These are phyloP conservation scores for Allium cepa DNA, from an alignment of 106 monocot species.

Conservation along the genomic window DNA sequence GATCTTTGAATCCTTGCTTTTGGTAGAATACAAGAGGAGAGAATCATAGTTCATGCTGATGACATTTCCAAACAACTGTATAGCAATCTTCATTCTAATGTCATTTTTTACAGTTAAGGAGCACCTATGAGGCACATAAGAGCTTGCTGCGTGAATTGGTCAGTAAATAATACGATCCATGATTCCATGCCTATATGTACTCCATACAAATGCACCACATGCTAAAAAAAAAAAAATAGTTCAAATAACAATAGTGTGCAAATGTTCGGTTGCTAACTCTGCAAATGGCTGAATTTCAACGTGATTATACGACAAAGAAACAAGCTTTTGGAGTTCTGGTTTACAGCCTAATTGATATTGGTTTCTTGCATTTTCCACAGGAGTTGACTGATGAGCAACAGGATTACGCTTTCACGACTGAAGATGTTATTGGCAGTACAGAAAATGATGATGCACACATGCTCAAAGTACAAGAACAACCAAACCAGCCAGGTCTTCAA, in stretches of 20 bases:
- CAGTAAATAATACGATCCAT: background rate
- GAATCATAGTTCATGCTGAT: too few relatives aligned
- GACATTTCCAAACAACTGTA: too few relatives aligned
- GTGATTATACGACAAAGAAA: too few relatives aligned
- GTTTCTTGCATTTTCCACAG: slow-evolving; percentile 3
- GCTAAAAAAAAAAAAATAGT: background rate
- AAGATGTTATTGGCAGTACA: slow-evolving; percentile 3
- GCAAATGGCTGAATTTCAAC: too few relatives aligned
- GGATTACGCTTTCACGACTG: slow-evolving; percentile 3
- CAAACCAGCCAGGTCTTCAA: slow-evolving; percentile 8
- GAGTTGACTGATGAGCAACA: slow-evolving; percentile 15
- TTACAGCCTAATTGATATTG: background rate
- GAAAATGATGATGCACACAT: slow-evolving; percentile 1
- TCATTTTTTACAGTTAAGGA: slow-evolving; percentile 14
- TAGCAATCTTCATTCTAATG: background rate
- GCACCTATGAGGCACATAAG: slow-evolving; percentile 14
- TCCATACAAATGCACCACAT: background rate
- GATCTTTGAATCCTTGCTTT: too few relatives aligned
- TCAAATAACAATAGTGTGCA: background rate
- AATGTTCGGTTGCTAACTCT: too few relatives aligned
- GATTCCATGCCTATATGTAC: background rate
- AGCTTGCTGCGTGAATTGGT: slow-evolving; percentile 18
- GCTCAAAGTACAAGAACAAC: slow-evolving; percentile 10
- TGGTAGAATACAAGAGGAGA: too few relatives aligned
- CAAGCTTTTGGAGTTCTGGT: background rate